Evolutionary conservation across 208 protist species (phyloP), one percentile per base, ranked within the genome.

Genomic region (Leishmania tarentolae): DNA sequence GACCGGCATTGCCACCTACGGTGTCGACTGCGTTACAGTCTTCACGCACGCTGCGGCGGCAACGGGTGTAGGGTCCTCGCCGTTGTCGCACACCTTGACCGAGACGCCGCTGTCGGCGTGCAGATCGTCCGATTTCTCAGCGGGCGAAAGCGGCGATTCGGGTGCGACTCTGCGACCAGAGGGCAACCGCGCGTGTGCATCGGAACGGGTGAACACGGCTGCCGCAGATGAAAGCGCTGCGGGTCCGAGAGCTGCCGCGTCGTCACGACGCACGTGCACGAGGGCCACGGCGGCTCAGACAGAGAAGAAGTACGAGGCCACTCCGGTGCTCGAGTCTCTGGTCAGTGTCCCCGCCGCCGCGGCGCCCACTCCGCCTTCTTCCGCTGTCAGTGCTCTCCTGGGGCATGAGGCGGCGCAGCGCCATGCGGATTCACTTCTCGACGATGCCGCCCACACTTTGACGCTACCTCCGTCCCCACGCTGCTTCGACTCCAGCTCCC

Each of bases 401-500:
- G 69, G 2, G 4, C 44, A 28, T 52, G 24, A 28, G 35, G 46
- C 24, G 24, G 61, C 35, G 76, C 65, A 37, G 35, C 66, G n/a
- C n/a, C 31, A 15, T 24, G 3, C 50, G 19, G 3, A 40, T 21
- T 47, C 65, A n/a, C 59, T 28, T 17, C 69, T 73, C 42, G 44
- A 31, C 28, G n/a, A 52, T 3, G 40, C 28, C n/a, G 68, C 44
- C 40, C 68, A 68, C 76, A 52, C 75, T 80, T 63, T 70, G 0
- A 52, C 79, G 57, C 78, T 44, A 7, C 69, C 69, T n/a, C 69
- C 44, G 35, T 68, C 71, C 28, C 78, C 75, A 40, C 72, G 78
- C 50, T 89, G 92, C 79, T 97, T 97, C 85, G 86, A 95, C 81
- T 69, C 84, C 50, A 73, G 78, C 52, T 96, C 92, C 24, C 83